Conservation (phyloP, 2,329 filamentous ascomycete species). For the Trichophyton equinum region DNA sequence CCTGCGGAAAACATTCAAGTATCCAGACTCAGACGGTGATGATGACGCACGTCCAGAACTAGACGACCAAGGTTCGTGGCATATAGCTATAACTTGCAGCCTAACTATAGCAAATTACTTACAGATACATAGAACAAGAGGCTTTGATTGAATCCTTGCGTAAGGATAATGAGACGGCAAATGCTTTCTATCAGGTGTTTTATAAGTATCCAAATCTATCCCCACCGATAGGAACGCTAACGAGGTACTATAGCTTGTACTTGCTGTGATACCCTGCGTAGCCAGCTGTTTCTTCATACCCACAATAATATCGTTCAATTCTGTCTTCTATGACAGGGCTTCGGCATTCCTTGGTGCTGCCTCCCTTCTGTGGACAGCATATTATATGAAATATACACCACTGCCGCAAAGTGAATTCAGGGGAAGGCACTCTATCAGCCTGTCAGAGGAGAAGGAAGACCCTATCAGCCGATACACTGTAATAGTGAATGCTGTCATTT, state of each 20-base stretch:
- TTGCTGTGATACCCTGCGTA: conserved; percentile 25
- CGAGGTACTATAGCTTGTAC: conserved; percentile 21
- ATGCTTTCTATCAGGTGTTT: conserved; percentile 31
- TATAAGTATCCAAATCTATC: no score
- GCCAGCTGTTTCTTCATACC: conserved; percentile 1
- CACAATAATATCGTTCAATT: conserved; percentile 9
- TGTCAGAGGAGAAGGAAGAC: neutral
- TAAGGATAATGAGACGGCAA: conserved; percentile 26
- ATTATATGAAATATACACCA: conserved; percentile 25
- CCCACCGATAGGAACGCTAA: neutral
- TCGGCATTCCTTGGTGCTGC: conserved; percentile 22
- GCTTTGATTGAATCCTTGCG: conserved; percentile 27
- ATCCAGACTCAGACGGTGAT: conserved; percentile 49
- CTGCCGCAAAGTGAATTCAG: conserved; percentile 19
- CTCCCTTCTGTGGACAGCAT: conserved; percentile 29
- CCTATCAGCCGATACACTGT: conserved; percentile 17
- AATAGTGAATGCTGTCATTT: conserved; percentile 20
- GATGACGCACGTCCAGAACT: conserved; percentile 49
- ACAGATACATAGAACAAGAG: conserved; percentile 28
- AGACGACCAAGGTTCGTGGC: conserved; percentile 56
- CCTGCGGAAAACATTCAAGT: conserved; percentile 64
- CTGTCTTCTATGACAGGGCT: conserved; percentile 12
- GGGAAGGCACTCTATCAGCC: conserved; percentile 19
- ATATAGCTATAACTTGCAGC: neutral
- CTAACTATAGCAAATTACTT: neutral